Conservation (phyloP, 768 basidiomycete species). For the Russula sp. region DNA sequence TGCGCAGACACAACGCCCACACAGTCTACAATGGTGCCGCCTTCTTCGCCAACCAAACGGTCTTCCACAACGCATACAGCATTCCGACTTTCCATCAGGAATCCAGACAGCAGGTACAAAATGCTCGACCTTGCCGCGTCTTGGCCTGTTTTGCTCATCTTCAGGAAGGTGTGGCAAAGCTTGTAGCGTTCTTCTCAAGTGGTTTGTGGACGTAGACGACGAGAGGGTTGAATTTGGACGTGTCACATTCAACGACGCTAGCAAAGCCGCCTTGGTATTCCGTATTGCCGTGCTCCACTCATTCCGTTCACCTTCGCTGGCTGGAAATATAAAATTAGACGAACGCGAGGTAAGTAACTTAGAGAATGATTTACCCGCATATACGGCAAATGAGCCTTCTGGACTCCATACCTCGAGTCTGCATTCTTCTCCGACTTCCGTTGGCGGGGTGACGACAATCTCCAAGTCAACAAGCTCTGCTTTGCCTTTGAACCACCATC, state of each 20-base stretch:
- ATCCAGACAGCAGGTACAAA: constrained; percentile 94
- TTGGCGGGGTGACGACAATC: constrained; percentile 54
- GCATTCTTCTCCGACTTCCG: constrained; percentile 51
- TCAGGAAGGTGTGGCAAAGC: constrained; percentile 67
- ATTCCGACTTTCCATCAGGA: constrained; percentile 76
- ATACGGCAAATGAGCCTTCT: constrained; percentile 70
- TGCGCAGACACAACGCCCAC: constrained; percentile 84
- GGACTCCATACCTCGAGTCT: constrained; percentile 75
- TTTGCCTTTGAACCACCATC: constrained; percentile 71
- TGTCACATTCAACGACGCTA: constrained; percentile 66
- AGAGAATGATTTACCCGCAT: constrained; percentile 50
- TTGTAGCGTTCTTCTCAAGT: constrained; percentile 68
- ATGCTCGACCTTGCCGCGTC: constrained; percentile 61
- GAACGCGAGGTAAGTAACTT: not conserved
- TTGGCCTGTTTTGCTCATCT: constrained; percentile 40
- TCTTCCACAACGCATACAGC: constrained; percentile 81
- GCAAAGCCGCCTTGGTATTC: constrained; percentile 63
- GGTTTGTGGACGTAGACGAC: constrained; percentile 70
- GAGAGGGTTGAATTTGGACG: constrained; percentile 81
- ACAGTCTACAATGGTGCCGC: constrained; percentile 83
- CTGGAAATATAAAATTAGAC: constrained; percentile 36
- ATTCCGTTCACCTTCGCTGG: constrained; percentile 53
- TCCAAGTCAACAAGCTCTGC: constrained; percentile 72
- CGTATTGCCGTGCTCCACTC: constrained; percentile 68
- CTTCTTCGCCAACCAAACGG: constrained; percentile 75